Evolutionary conservation across 495 filamentous ascomycete genomes (phyloP).

Genomic region (Xylaria longipes): DNA sequence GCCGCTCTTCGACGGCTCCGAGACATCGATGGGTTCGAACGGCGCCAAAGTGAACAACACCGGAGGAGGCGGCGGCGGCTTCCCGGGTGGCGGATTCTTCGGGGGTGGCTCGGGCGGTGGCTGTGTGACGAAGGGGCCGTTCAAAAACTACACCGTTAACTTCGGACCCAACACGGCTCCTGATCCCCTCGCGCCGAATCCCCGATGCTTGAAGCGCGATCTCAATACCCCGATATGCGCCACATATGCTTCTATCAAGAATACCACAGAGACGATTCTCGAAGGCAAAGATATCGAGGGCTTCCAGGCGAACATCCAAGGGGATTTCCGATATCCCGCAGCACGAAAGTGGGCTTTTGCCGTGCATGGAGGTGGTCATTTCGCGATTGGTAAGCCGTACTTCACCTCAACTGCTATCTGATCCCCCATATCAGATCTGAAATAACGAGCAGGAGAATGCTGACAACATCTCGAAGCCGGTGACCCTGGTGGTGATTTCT

Average conservation of each 20-base stretch:
- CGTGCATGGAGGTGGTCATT: conserved; percentile 50
- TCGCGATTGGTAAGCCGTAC: conserved; percentile 34
- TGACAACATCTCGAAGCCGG: conserved; percentile 30
- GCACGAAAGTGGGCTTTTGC: conserved; percentile 41
- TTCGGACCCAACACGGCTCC: conserved; percentile 42
- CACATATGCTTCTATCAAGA: conserved; percentile 45
- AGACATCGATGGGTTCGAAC: conserved; percentile 41
- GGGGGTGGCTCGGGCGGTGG: conserved; percentile 41
- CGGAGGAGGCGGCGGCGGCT: not conserved
- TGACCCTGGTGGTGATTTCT: conserved; percentile 60
- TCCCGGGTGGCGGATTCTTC: conserved; percentile 26
- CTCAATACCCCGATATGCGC: conserved; percentile 45
- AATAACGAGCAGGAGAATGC: not conserved
- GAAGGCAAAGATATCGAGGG: conserved; percentile 36
- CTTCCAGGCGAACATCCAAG: conserved; percentile 49
- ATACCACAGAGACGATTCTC: conserved; percentile 50
- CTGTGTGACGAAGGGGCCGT: conserved; percentile 45
- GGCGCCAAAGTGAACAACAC: conserved; percentile 37
- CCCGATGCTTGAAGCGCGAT: conserved; percentile 51
- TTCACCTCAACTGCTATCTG: not conserved
- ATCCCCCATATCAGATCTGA: not conserved
- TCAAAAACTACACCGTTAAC: conserved; percentile 46
- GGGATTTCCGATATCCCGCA: conserved; percentile 39
- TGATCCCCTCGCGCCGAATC: conserved; percentile 45
- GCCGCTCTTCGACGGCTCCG: conserved; percentile 44